Evolutionary conservation across 2,329 filamentous ascomycete genomes (phyloP).

Genomic region (Diaporthe sp.): DNA sequence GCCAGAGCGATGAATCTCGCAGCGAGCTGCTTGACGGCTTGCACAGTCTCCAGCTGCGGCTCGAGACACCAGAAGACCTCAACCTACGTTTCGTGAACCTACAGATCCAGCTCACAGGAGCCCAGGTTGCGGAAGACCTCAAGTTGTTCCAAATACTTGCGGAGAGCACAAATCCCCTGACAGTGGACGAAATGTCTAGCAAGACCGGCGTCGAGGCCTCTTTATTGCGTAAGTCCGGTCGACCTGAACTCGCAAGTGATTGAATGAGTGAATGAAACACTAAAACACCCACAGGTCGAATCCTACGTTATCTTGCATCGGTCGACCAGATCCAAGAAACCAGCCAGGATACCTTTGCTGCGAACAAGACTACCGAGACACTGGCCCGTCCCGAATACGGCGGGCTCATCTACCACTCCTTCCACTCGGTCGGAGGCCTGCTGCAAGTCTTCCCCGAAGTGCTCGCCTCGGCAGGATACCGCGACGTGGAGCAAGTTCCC

Average conservation of each 20-base stretch:
- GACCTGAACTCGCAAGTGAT: background rate
- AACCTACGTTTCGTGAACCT: conserved; percentile 27
- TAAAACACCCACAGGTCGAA: background rate
- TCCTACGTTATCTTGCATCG: conserved; percentile 23
- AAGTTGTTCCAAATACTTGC: conserved; percentile 12
- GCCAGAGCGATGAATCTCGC: background rate
- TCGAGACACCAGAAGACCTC: conserved; percentile 39
- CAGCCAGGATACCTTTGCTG: conserved; percentile 4
- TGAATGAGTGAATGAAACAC: no score
- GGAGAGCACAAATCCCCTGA: background rate
- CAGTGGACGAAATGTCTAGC: background rate
- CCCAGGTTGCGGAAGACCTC: conserved; percentile 2
- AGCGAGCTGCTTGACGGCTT: conserved; percentile 36
- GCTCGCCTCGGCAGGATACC: background rate
- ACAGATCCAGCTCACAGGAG: background rate
- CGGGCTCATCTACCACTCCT: conserved; percentile 6
- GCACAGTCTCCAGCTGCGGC: conserved; percentile 31
- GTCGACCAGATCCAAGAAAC: conserved; percentile 9
- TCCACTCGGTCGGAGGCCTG: background rate
- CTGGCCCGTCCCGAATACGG: conserved; percentile 2
- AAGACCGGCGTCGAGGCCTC: background rate
- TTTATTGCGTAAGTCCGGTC: background rate
- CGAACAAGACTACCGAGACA: conserved; percentile 14
- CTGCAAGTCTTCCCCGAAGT: background rate
- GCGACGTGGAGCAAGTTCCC: background rate